A percentile compares a stretch with the other conserved stretches of the same genome.
Conservation (phyloP, 768 basidiomycete genomes). For the Rhodosporidiobolus odoratus region DNA sequence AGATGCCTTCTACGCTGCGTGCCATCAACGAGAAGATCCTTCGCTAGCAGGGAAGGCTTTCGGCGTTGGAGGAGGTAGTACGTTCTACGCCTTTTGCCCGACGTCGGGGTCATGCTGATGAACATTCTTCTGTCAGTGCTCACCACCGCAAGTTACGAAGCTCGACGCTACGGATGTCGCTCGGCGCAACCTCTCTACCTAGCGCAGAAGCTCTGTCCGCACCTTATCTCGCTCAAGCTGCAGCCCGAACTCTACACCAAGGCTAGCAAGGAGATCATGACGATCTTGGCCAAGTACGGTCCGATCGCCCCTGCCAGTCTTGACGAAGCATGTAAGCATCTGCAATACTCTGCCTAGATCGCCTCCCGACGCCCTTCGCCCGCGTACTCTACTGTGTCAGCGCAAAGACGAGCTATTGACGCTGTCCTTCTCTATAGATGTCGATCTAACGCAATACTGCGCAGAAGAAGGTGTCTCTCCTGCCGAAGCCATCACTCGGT, state of each 20-base stretch:
- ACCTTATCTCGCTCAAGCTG: conserved; percentile 61
- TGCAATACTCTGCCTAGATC: too few relatives aligned
- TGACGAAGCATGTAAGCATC: conserved; percentile 80
- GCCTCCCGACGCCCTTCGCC: too few relatives aligned
- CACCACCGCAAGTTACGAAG: conserved; percentile 55
- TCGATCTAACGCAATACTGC: conserved; percentile 79
- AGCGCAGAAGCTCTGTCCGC: conserved; percentile 87
- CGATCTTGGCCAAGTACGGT: conserved; percentile 58
- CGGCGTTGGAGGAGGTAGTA: conserved; percentile 53
- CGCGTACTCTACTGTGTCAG: too few relatives aligned
- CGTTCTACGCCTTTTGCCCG: background rate
- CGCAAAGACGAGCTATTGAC: too few relatives aligned
- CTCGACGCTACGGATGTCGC: conserved; percentile 49
- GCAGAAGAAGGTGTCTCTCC: conserved; percentile 59
- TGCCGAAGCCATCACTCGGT: conserved; percentile 69
- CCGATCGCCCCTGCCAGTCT: conserved; percentile 54
- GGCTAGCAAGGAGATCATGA: conserved; percentile 57
- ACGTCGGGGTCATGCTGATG: too few relatives aligned
- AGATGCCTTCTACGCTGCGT: conserved; percentile 53
- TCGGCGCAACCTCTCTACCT: conserved; percentile 98
- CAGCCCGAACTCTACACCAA: conserved; percentile 39
- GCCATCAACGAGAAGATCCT: conserved; percentile 44
- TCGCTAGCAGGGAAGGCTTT: conserved; percentile 49
- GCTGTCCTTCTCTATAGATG: background rate
- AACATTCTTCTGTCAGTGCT: too few relatives aligned